Conservation (phyloP, 768 basidiomycete genomes). For the Suillus brevipes region DNA sequence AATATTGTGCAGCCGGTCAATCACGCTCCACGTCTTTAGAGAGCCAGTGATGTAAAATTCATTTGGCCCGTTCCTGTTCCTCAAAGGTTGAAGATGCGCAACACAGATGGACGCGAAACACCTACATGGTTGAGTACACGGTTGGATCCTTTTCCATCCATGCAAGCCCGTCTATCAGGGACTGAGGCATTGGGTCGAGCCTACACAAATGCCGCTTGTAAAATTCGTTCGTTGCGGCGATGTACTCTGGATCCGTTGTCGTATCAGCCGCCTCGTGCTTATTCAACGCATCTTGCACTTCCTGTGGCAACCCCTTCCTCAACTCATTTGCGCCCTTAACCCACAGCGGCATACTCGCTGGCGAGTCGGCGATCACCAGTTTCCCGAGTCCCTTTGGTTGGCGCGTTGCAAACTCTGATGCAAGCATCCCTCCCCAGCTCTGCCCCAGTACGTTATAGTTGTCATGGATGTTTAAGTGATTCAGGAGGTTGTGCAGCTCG, state of each 20-base stretch:
- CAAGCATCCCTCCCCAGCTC: constrained; percentile 49
- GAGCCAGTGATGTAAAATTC: constrained; percentile 36
- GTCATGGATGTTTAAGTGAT: constrained; percentile 44
- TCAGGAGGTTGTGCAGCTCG: constrained; percentile 42
- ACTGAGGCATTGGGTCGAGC: constrained; percentile 45
- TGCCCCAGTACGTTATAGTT: constrained; percentile 45
- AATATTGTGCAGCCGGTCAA: constrained; percentile 35
- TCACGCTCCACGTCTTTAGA: constrained; percentile 37
- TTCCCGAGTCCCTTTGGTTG: constrained; percentile 47
- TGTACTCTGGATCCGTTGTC: constrained; percentile 44
- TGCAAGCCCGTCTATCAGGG: constrained; percentile 34
- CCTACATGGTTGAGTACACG: constrained; percentile 49
- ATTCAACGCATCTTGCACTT: constrained; percentile 38
- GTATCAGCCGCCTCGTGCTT: constrained; percentile 49
- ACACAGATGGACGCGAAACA: constrained; percentile 1
- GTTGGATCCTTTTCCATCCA: constrained; percentile 46
- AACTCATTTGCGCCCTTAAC: constrained; percentile 32
- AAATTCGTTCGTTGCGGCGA: constrained; percentile 42
- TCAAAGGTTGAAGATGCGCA: constrained; percentile 4
- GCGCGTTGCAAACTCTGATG: constrained; percentile 30
- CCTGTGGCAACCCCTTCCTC: constrained; percentile 39
- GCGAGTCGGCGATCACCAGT: constrained; percentile 45
- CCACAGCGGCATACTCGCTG: constrained; percentile 47
- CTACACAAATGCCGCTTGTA: constrained; percentile 45
- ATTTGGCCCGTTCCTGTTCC: constrained; percentile 40